Evolutionary conservation across 306 rosid species (phyloP), one percentile per base, ranked within the genome.

Genomic region (Cucurbita pepo): DNA sequence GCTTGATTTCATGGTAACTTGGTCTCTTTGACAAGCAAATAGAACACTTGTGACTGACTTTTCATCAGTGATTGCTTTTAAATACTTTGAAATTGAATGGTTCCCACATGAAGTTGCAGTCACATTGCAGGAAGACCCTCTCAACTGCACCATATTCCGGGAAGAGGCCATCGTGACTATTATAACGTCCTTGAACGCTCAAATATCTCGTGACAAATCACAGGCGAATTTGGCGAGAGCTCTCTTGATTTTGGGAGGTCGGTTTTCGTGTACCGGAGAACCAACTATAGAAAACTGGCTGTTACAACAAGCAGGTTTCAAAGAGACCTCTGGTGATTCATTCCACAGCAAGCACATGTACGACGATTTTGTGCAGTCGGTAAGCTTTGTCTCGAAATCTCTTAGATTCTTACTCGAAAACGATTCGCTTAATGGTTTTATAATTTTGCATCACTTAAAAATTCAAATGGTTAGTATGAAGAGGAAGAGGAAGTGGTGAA

Each of bases 1-100:
- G 72, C 95, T 92, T 82, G 95, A 92, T 88, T 83, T 88, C 76
- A 77, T 86, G 95, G 96, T 92, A 88, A 89, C 70, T 79, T 81
- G 36, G 47, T 2, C 53, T 64, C 36, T 64, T 63, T 43, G 71
- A 65, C 71, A 65, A 65, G 52, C 13, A 65, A 43, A 19, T 65
- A 10, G 50, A 38, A 8, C 47, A 15, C 47, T 10, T 19, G 5
- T 65, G 34, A 18, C 36, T 65, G 34, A 30, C 34, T 64, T 53
- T 41, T 30, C 6, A 65, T 10, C 38, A 12, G 47, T 40, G 67
- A 25, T 56, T 73, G 14, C 53, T 18, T 61, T 25, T 66, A 61
- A 54, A 34, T 63, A 50, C 37, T 15, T 86, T 71, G 81, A 77
- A 77, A 69, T 86, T 71, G 81, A 77, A 77, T 72, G 75, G 79